These are phyloP conservation scores for Blastobotrys parvus DNA, from an alignment of 805 yeast species.

Conservation along the genomic window DNA sequence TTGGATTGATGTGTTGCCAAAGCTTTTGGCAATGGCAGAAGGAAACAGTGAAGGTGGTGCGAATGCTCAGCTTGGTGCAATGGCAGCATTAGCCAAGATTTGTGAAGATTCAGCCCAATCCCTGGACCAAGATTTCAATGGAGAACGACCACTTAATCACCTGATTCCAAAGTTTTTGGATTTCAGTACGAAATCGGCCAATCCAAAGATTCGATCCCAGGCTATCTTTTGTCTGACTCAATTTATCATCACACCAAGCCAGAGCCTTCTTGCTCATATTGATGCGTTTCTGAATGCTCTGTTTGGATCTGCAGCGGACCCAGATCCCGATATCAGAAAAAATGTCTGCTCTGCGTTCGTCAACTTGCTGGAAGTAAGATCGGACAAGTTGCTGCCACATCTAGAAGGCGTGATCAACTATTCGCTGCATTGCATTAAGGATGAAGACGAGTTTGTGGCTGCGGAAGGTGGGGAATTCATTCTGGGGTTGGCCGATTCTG, in stretches of 20 bases:
- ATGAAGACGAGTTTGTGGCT: constrained; percentile 63
- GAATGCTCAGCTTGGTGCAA: constrained; percentile 60
- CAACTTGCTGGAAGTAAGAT: constrained; percentile 61
- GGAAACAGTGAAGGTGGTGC: constrained; percentile 34
- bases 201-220: constrained; percentile 48
- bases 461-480: constrained; percentile 91
- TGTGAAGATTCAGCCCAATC: constrained; percentile 76
- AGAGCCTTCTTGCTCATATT: constrained; percentile 50
- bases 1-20: constrained; percentile 73
- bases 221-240: constrained; percentile 68
- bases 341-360: constrained; percentile 74
- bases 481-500: constrained; percentile 59
- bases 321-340: constrained; percentile 51
- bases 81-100: constrained; percentile 73
- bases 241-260: constrained; percentile 62
- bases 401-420: constrained; percentile 79
- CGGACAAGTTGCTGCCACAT: constrained; percentile 74
- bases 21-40: constrained; percentile 53
- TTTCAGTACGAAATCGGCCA: constrained; percentile 32
- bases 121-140: constrained; percentile 57
- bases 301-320: constrained; percentile 61
- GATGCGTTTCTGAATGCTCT: constrained; percentile 59
- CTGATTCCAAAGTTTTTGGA: constrained; percentile 59
- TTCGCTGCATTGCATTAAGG: constrained; percentile 69
- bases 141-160: constrained; percentile 57